These are phyloP conservation scores for Mercurialis annua DNA, from an alignment of 345 rosid species.

Conservation along the genomic window DNA sequence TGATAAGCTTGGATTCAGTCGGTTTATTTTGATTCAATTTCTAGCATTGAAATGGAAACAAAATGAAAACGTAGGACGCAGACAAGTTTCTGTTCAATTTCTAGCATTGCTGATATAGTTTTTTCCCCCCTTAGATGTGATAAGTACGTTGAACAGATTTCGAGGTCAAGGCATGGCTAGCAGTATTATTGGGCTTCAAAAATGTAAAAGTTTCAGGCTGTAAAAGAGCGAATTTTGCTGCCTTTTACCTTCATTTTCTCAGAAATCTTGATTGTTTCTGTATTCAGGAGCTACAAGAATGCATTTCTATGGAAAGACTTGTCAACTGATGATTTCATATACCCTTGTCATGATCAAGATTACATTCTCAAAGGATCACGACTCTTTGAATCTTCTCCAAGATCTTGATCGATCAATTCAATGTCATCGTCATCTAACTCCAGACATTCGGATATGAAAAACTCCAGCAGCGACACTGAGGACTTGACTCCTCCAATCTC, in stretches of 20 bases:
- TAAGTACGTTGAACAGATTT: too few relatives aligned
- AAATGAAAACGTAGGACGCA: too few relatives aligned
- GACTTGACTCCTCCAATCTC: slow-evolving; percentile 22
- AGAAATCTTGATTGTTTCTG: not conserved
- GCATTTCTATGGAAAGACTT: slow-evolving; percentile 25
- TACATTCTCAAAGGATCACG: slow-evolving; percentile 29
- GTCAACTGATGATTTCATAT: slow-evolving; percentile 16
- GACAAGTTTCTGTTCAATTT: too few relatives aligned
- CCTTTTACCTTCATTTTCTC: not conserved
- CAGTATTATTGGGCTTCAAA: too few relatives aligned
- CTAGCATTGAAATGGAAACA: too few relatives aligned
- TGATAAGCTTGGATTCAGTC: too few relatives aligned
- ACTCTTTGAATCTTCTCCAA: slow-evolving; percentile 2
- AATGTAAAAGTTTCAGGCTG: too few relatives aligned
- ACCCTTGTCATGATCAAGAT: slow-evolving; percentile 17
- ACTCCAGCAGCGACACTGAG: slow-evolving; percentile 14
- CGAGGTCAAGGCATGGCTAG: too few relatives aligned
- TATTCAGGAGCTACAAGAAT: slow-evolving; percentile 22
- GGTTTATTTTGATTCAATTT: too few relatives aligned
- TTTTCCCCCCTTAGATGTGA: too few relatives aligned
- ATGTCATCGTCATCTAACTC: slow-evolving; percentile 22
- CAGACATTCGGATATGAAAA: slow-evolving; percentile 24
- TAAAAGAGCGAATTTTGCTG: too few relatives aligned
- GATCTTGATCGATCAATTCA: slow-evolving; percentile 28
- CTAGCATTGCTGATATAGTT: too few relatives aligned